Conservation (phyloP, 1,139 yeast genomes). For the Hansenula sp. region DNA sequence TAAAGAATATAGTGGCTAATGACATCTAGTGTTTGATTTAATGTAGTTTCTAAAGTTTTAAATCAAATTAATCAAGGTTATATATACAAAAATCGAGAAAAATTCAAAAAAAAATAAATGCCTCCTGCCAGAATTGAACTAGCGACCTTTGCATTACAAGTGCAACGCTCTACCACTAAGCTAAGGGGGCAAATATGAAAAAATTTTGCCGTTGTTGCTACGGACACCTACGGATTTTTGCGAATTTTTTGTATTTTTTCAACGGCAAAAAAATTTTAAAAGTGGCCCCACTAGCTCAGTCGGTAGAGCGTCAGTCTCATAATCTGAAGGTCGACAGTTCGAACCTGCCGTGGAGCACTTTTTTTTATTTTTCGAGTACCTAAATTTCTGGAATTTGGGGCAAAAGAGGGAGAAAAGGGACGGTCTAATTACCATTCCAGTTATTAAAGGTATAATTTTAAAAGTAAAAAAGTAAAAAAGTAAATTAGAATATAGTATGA, state of each 20-base stretch:
- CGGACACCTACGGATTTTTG: too few relatives aligned
- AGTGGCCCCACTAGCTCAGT: slow-evolving; percentile 40
- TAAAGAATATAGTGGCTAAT: too few relatives aligned
- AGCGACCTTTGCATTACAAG: slow-evolving; percentile 95
- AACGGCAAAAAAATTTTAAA: neutral
- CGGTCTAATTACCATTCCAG: too few relatives aligned
- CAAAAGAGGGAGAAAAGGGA: too few relatives aligned
- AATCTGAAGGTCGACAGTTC: slow-evolving; percentile 47
- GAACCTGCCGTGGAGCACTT: slow-evolving; percentile 54
- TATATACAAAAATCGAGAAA: too few relatives aligned
- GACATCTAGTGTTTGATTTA: too few relatives aligned
- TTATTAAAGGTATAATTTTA: too few relatives aligned
- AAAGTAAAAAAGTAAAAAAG: too few relatives aligned
- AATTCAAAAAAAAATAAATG: slow-evolving; percentile 30
- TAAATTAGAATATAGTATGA: too few relatives aligned
- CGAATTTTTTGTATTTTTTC: neutral
- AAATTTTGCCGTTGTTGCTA: neutral
- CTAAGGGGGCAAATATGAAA: slow-evolving; percentile 59
- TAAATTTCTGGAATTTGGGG: too few relatives aligned
- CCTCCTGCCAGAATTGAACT: slow-evolving; percentile 93
- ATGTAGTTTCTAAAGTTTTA: too few relatives aligned
- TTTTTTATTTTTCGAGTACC: slow-evolving; percentile 18
- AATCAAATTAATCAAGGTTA: too few relatives aligned
- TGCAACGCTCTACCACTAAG: slow-evolving; percentile 97
- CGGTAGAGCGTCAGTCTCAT: slow-evolving; percentile 47